A percentile compares a stretch with the other conserved stretches of the same genome.
phyloP scores from a whole-genome alignment of 1,139 yeast species.

The Pneumocystis wakefieldiae region DNA sequence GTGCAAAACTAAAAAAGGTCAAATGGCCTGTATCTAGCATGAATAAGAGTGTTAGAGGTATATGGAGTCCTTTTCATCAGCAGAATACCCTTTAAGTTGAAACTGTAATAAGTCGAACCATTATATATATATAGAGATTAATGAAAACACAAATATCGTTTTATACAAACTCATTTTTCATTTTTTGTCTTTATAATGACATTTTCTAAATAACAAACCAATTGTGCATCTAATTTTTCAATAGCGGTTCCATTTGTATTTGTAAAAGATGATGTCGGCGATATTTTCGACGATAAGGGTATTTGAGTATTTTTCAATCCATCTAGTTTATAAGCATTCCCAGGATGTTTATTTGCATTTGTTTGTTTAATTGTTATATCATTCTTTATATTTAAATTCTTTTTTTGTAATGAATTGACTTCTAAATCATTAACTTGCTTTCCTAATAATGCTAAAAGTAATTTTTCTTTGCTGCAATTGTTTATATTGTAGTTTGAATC shows the following conservation, averaged over 20 bases:
- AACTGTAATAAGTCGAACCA: neutral
- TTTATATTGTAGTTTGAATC: neutral
- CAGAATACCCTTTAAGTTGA: neutral
- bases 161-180: neutral
- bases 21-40: slow-evolving; percentile 61
- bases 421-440: neutral
- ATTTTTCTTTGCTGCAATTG: neutral
- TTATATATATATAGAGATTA: neutral
- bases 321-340: neutral
- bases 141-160: neutral
- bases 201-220: neutral
- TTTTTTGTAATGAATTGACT: neutral
- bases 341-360: neutral
- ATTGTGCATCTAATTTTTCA: neutral
- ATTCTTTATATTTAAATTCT: neutral
- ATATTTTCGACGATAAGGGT: neutral
- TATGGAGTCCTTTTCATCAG: slow-evolving; percentile 88
- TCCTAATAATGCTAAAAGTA: neutral
- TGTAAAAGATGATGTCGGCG: neutral
- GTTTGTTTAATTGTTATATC: neutral
- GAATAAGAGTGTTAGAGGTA: slow-evolving; percentile 81
- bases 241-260: neutral
- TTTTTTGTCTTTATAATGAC: neutral
- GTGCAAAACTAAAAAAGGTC: slow-evolving; percentile 45
- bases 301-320: neutral